These are phyloP conservation scores for Populus trichocarpa DNA, from an alignment of 441 rosid species.

Conservation along the genomic window DNA sequence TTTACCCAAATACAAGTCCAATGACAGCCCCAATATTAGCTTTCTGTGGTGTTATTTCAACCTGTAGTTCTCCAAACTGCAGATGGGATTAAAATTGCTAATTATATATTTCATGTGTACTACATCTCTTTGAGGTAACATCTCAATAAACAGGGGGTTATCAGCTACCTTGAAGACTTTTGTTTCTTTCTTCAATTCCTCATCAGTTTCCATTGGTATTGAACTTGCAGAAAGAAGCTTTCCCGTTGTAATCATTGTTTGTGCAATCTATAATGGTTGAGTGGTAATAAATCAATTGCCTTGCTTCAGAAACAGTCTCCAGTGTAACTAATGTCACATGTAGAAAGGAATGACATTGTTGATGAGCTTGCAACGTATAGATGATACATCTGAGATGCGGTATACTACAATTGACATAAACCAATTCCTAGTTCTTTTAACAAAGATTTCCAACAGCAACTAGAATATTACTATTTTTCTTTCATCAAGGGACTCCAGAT, in stretches of 20 bases:
- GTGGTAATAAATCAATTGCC: not conserved
- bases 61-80: conserved; percentile 94
- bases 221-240: conserved; percentile 50
- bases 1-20: conserved; percentile 70
- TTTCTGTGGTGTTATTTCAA: conserved; percentile 65
- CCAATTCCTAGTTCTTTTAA: not conserved
- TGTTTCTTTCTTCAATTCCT: conserved; percentile 41
- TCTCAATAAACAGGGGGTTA: conserved; percentile 1
- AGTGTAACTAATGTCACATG: not conserved
- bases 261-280: conserved; percentile 63
- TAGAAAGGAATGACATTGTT: not conserved
- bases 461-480: not conserved
- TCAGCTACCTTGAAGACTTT: conserved; percentile 68
- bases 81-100: conserved; percentile 9
- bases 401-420: conserved; percentile 2
- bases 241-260: conserved; percentile 70
- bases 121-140: conserved; percentile 7
- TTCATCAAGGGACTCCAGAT: not conserved
- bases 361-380: not conserved
- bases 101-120: not conserved
- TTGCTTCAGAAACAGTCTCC: not conserved
- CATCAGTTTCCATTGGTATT: conserved; percentile 30
- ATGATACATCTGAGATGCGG: not conserved
- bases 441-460: not conserved
- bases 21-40: conserved; percentile 78